phyloP scores from a whole-genome alignment of 2,329 filamentous ascomycete species.

The Rhinocladiella similis region DNA sequence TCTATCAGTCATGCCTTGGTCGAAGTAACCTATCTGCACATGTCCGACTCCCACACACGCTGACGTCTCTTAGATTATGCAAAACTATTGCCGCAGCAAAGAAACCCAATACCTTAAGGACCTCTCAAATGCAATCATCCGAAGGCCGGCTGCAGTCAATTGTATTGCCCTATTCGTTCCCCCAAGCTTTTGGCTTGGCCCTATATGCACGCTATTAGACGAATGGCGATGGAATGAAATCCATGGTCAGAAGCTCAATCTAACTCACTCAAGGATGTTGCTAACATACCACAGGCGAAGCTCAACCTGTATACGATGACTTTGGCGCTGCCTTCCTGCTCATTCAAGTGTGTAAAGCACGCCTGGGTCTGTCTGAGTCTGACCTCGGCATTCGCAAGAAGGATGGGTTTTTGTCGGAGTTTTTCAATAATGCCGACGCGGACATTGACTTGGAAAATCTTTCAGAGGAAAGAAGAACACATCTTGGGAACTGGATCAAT shows the following conservation, averaged over 20 bases:
- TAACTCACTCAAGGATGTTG: constrained; percentile 3
- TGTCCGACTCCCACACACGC: neutral
- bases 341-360: constrained; percentile 57
- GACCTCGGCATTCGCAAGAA: constrained; percentile 54
- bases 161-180: constrained; percentile 62
- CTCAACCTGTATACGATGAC: constrained; percentile 66
- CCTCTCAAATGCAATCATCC: constrained; percentile 59
- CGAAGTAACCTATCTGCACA: constrained; percentile 54
- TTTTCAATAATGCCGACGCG: constrained; percentile 49
- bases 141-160: constrained; percentile 57
- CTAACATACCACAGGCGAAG: constrained; percentile 48
- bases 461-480: constrained; percentile 56
- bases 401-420: constrained; percentile 57
- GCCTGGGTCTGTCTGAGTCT: constrained; percentile 53
- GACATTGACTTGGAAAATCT: constrained; percentile 53
- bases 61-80: constrained; percentile 45
- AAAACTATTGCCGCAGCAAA: constrained; percentile 58
- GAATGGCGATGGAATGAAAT: constrained; percentile 67
- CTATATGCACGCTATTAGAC: constrained; percentile 59
- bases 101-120: constrained; percentile 64
- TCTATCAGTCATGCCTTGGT: constrained; percentile 77
- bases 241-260: constrained; percentile 44
- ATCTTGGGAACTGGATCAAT: constrained; percentile 61
- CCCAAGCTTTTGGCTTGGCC: constrained; percentile 56
- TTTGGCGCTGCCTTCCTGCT: constrained; percentile 63